phyloP scores from a whole-genome alignment of 352 stramenopile genomes.

The Phytophthora hybrid region DNA sequence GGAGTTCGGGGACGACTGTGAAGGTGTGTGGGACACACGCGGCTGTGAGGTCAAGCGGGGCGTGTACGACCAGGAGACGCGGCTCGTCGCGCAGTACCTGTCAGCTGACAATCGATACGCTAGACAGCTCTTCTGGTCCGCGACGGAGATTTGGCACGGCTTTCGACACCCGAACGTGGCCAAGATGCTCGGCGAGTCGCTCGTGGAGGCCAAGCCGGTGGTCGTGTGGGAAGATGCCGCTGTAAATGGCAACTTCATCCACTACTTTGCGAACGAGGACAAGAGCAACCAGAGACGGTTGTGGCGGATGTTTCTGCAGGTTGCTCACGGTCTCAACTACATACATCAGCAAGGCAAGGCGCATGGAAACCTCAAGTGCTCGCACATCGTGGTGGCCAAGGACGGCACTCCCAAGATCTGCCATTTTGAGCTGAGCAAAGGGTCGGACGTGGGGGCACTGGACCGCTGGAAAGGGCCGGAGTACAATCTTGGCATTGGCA shows the following conservation, averaged over 20 bases:
- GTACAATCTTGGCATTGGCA: slow-evolving; percentile 20
- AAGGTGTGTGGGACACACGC: slow-evolving; percentile 4
- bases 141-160: slow-evolving; percentile 34
- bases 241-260: slow-evolving; percentile 26
- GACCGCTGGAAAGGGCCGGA: slow-evolving; percentile 39
- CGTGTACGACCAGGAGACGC: slow-evolving; percentile 28
- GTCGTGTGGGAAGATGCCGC: slow-evolving; percentile 35
- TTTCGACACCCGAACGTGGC: slow-evolving; percentile 32
- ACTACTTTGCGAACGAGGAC: slow-evolving; percentile 23
- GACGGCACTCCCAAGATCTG: slow-evolving; percentile 27
- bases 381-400: slow-evolving; percentile 29
- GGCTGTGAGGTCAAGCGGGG: slow-evolving; percentile 18
- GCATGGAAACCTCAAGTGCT: slow-evolving; percentile 35
- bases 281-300: slow-evolving; percentile 17
- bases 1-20: too few relatives aligned
- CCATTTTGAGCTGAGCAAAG: slow-evolving; percentile 35
- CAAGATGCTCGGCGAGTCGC: slow-evolving; percentile 31
- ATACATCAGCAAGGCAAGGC: slow-evolving; percentile 25
- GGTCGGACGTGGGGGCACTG: slow-evolving; percentile 1
- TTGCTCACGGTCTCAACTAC: slow-evolving; percentile 23
- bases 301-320: slow-evolving; percentile 40
- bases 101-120: slow-evolving; percentile 17
- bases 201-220: slow-evolving; percentile 5
- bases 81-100: slow-evolving; percentile 30
- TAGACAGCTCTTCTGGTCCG: slow-evolving; percentile 22